These are phyloP conservation scores for Ampelocalamus luodianensis DNA, from an alignment of 176 grass and related monocot genomes.

Conservation along the genomic window DNA sequence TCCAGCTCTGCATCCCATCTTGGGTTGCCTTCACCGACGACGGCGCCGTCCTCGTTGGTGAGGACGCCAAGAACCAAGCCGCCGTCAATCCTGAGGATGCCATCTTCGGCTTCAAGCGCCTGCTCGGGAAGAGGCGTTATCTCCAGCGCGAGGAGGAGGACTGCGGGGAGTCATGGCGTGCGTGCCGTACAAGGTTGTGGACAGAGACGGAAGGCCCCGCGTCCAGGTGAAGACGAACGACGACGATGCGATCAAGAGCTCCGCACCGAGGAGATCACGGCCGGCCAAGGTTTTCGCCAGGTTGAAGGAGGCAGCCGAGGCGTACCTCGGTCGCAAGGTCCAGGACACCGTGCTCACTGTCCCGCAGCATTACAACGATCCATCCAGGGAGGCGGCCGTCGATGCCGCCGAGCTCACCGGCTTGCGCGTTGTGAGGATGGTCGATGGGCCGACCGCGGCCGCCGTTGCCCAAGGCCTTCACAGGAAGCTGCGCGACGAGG, in stretches of 20 bases:
- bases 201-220: too few species aligned
- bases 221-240: not conserved
- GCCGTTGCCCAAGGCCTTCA: constrained; percentile 1
- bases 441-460: not conserved
- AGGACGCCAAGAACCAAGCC: constrained; percentile 24
- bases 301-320: not conserved
- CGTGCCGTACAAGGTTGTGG: not conserved
- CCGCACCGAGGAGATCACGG: not conserved
- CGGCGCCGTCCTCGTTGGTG: constrained; percentile 11
- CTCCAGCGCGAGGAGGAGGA: too few species aligned
- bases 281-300: not conserved
- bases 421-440: not conserved
- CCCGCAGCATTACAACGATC: not conserved
- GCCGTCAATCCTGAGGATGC: not conserved
- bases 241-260: not conserved
- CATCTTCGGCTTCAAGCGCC: constrained; percentile 26
- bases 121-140: not conserved
- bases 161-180: not conserved
- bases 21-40: constrained; percentile 4
- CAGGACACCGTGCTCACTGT: not conserved
- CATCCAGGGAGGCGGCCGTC: not conserved
- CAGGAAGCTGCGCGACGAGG: not conserved
- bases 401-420: not conserved
- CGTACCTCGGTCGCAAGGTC: not conserved
- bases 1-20: constrained; percentile 30